These are phyloP conservation scores for Delitschia confertaspora DNA, from an alignment of 495 filamentous ascomycete genomes.

Conservation along the genomic window DNA sequence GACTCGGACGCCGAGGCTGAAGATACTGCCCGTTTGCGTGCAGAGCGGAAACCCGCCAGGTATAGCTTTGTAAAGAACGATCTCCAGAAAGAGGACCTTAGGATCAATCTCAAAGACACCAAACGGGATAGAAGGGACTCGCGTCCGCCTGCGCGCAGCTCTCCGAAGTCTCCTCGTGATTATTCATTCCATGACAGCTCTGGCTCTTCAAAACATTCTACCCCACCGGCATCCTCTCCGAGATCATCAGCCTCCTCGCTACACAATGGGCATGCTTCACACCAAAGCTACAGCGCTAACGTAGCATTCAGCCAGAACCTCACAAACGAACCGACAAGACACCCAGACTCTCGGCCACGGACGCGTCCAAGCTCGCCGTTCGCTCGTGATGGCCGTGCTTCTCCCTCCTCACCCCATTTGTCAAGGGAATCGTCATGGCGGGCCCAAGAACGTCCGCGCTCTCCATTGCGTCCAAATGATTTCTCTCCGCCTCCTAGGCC, in stretches of 20 bases:
- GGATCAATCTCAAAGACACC: conserved; percentile 14
- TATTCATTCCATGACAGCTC: conserved; percentile 5
- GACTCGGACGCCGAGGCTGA: conserved; percentile 20
- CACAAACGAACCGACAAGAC: not conserved
- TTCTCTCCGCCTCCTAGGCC: conserved; percentile 16
- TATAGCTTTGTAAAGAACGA: conserved; percentile 28
- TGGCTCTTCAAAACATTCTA: conserved; percentile 21
- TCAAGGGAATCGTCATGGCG: too few species aligned
- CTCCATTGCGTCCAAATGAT: conserved; percentile 4
- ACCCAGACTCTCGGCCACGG: conserved; percentile 12
- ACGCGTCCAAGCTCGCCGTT: conserved; percentile 4
- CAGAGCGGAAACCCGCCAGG: conserved; percentile 19
- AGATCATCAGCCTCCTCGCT: conserved; percentile 17
- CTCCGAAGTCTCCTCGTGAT: not conserved
- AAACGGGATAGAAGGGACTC: conserved; percentile 5
- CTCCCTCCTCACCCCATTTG: conserved; percentile 14
- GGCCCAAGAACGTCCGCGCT: too few species aligned
- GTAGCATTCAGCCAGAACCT: too few species aligned
- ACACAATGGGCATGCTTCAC: conserved; percentile 1
- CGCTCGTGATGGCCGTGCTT: conserved; percentile 2
- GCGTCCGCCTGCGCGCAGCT: not conserved
- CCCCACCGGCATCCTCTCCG: conserved; percentile 17
- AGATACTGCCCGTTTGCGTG: conserved; percentile 10
- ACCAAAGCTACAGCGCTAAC: too few species aligned
- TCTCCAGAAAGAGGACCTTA: conserved; percentile 22